These are phyloP conservation scores for Multifurca ochricompacta DNA, from an alignment of 768 basidiomycete genomes.

Conservation along the genomic window DNA sequence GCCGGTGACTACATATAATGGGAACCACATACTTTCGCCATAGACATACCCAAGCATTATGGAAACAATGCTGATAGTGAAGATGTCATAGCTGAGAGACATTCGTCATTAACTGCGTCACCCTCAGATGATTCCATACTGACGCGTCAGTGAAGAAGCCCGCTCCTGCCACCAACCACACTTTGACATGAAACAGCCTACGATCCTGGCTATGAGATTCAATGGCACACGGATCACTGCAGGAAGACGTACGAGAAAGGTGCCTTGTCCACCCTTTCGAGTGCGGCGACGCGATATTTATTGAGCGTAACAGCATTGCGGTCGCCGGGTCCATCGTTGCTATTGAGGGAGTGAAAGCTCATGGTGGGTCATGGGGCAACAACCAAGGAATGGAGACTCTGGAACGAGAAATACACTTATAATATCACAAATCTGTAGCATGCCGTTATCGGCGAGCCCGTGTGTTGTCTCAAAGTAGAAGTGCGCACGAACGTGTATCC, in stretches of 20 bases:
- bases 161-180: constrained; percentile 50
- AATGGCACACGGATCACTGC: background rate
- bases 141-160: constrained; percentile 90
- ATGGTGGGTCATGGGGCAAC: background rate
- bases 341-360: constrained; percentile 9
- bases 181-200: constrained; percentile 45
- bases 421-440: background rate
- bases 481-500: constrained; percentile 8
- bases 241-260: constrained; percentile 62
- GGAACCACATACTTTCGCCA: constrained; percentile 26
- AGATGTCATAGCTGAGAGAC: constrained; percentile 62
- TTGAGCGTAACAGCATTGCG: constrained; percentile 33
- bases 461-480: background rate
- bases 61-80: constrained; percentile 81
- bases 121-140: constrained; percentile 19
- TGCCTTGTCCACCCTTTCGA: constrained; percentile 84
- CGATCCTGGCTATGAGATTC: background rate
- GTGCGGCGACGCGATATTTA: constrained; percentile 69
- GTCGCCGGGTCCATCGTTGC: background rate
- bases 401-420: background rate
- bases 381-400: background rate
- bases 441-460: constrained; percentile 3
- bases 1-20: background rate
- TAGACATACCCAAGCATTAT: constrained; percentile 83
- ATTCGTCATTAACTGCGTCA: background rate